Percentiles rank a stretch among this genome's conserved stretches.
These are phyloP conservation scores for Thecaphora thlaspeos DNA, from an alignment of 1,284 basidiomycete genomes.

Conservation along the genomic window DNA sequence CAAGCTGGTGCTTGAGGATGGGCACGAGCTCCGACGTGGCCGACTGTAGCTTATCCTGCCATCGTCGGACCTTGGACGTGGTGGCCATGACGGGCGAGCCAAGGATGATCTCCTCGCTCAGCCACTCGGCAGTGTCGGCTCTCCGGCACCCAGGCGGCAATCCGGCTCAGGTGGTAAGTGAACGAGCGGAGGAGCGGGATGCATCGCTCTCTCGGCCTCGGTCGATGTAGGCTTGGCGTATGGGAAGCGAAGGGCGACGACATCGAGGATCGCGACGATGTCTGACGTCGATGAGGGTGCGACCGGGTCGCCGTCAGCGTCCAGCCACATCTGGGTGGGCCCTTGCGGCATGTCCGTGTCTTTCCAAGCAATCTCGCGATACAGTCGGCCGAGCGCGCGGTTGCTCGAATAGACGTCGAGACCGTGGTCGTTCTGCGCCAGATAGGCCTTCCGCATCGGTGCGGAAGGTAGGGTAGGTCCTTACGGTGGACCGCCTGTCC, in stretches of 20 bases:
- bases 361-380: slow-evolving; percentile 17
- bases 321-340: slow-evolving; percentile 3
- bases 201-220: slow-evolving; percentile 11
- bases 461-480: slow-evolving; percentile 19
- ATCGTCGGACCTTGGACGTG: slow-evolving; percentile 13
- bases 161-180: slow-evolving; percentile 15
- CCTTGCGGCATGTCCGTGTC: slow-evolving; percentile 18
- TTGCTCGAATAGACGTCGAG: slow-evolving; percentile 13
- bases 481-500: slow-evolving; percentile 23
- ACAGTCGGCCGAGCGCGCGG: slow-evolving; percentile 14
- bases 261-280: slow-evolving; percentile 7
- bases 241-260: slow-evolving; percentile 4
- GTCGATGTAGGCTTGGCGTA: neutral
- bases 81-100: slow-evolving; percentile 23
- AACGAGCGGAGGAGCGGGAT: slow-evolving; percentile 15
- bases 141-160: slow-evolving; percentile 28
- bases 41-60: slow-evolving; percentile 18
- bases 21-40: slow-evolving; percentile 22
- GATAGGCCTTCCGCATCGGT: slow-evolving; percentile 5
- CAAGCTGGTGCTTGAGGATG: slow-evolving; percentile 12
- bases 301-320: slow-evolving; percentile 3
- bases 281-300: slow-evolving; percentile 13
- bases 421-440: slow-evolving; percentile 11
- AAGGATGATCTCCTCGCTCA: slow-evolving; percentile 24
- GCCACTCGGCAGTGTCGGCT: slow-evolving; percentile 19